Base-by-base conservation (phyloP, 768 basidiomycete genomes). In the Infundibulicybe gibba region DNA sequence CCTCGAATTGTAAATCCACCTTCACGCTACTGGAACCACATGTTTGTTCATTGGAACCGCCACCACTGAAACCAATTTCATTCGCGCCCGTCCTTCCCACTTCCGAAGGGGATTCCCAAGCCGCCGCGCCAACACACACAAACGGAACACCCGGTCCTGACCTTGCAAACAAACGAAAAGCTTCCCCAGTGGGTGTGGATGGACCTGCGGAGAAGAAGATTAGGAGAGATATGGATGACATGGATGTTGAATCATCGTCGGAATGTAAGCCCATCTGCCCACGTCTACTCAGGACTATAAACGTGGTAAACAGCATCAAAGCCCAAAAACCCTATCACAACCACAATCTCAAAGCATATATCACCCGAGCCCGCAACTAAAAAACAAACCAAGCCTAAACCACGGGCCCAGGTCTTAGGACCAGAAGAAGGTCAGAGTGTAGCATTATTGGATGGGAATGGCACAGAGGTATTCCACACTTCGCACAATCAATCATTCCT, bases 1-100 rank as follows among this genome's bases (percentile, higher is more conserved):
- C 79, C 6, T 72, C 68, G 39, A 81, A 77, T 54, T 93, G 90
- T 75, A 83, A 79, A 58, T 70, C 75, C 31, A 62, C 74, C 10
- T 91, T 92, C 68, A 83, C 85, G 14, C 68, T 93, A n/a, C 71
- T 92, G 21, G 83, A 87, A 48, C 76, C 68, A 2, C 90, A 93
- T 56, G 70, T 79, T 17, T 93, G 90, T 61, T 81, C 83, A 15
- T 43, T 71, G 31, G 79, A 83, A 44, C 58, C 74, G 32, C 54
- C 65, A 30, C 50, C 66, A 34, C 56, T 64, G 38, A 59, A 60
- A 47, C 41, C 53, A 2, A 50, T 48, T 9, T 20, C 50, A 25
- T 31, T 51, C 11, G 45, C 60, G 6, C 40, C 55, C 34, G 39
- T 32, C 35, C 33, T 52, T 38, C 38, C 50, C 21, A 43, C 44